Conservation (phyloP, 805 yeast species). For the Lachancea dasiensis region DNA sequence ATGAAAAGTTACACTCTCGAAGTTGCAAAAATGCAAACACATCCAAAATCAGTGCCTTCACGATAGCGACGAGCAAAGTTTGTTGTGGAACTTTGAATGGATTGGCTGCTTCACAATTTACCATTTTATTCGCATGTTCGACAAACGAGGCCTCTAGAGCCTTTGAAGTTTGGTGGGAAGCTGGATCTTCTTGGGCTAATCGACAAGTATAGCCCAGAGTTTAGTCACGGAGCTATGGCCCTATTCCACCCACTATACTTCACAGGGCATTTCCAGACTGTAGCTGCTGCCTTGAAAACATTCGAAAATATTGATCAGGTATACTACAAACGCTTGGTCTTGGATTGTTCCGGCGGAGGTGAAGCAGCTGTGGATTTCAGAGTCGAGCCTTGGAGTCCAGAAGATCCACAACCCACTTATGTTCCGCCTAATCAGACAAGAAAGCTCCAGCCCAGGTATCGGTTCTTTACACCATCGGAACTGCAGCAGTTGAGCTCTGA, state of each 20-base stretch:
- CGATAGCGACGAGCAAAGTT: too few species aligned
- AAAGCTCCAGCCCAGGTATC: conserved; percentile 19
- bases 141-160: conserved; percentile 10
- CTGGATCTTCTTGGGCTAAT: conserved; percentile 27
- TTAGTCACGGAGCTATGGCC: conserved; percentile 39
- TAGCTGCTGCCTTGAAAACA: conserved; percentile 48
- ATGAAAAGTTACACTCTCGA: too few species aligned
- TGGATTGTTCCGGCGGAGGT: conserved; percentile 54
- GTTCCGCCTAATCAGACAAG: conserved; percentile 35
- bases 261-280: conserved; percentile 67
- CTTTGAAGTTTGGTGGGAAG: conserved; percentile 6
- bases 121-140: conserved; percentile 10
- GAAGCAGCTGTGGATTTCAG: conserved; percentile 66
- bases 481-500: conserved; percentile 29
- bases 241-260: conserved; percentile 51
- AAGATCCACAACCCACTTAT: conserved; percentile 22
- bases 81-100: conserved; percentile 1
- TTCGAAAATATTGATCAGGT: conserved; percentile 44
- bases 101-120: conserved; percentile 2
- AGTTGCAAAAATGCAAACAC: too few species aligned
- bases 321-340: conserved; percentile 56
- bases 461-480: conserved; percentile 38
- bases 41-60: too few species aligned
- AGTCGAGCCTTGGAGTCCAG: conserved; percentile 31
- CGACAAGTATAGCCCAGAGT: conserved; percentile 38